Evolutionary conservation across 805 yeast species (phyloP).

Genomic region (Suhomyces pyralidae): DNA sequence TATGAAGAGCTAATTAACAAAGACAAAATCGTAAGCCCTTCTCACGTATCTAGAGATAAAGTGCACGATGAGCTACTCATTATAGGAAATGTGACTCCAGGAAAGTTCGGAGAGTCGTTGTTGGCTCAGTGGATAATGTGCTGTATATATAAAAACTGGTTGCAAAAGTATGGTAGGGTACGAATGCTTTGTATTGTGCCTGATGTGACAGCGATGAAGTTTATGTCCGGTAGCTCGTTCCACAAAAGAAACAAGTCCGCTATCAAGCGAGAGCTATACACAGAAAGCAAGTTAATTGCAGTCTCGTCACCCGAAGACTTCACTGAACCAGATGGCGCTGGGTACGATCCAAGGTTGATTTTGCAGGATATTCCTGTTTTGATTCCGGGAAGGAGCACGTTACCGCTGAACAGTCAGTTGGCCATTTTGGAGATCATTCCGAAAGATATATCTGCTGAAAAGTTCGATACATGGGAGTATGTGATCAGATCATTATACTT

Average conservation of each 20-base stretch:
- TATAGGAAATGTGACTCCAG: conserved; percentile 55
- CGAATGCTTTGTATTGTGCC: conserved; percentile 70
- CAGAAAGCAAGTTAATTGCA: conserved; percentile 59
- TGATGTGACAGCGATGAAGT: conserved; percentile 52
- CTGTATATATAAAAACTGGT: conserved; percentile 68
- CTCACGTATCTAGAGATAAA: conserved; percentile 26
- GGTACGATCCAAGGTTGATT: conserved; percentile 35
- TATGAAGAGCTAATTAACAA: conserved; percentile 47
- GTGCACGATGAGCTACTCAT: conserved; percentile 55
- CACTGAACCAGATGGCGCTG: conserved; percentile 25
- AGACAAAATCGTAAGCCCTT: conserved; percentile 39
- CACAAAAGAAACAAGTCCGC: conserved; percentile 59
- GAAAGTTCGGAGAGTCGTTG: conserved; percentile 59
- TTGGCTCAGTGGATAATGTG: conserved; percentile 74
- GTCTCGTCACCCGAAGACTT: conserved; percentile 23
- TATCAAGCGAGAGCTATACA: conserved; percentile 59
- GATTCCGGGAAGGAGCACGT: conserved; percentile 23
- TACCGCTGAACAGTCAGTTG: conserved; percentile 36
- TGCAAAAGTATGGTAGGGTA: conserved; percentile 67
- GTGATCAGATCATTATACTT: conserved; percentile 40
- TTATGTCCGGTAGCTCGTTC: conserved; percentile 55
- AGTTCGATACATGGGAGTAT: conserved; percentile 61
- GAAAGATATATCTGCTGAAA: conserved; percentile 30
- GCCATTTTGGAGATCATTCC: conserved; percentile 58
- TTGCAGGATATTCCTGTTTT: conserved; percentile 37